Base-by-base conservation (phyloP, 208 protist genomes). In the Tetramitus jugosus region DNA sequence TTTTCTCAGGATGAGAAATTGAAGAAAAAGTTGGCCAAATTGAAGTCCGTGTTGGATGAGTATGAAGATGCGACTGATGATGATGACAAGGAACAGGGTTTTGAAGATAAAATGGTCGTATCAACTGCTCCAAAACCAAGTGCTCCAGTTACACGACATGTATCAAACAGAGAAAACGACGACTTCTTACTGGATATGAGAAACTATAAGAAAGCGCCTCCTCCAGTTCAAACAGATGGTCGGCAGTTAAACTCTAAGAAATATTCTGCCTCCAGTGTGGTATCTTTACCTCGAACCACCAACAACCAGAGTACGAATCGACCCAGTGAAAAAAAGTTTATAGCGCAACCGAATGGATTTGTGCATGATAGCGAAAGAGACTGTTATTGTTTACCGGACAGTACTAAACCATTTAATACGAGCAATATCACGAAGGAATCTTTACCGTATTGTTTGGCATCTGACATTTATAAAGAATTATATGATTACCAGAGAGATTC, bases 401-500 rank as follows among this genome's bases (percentile, higher is more conserved):
- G 49, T 1, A 17, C n/a, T 13, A 71, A 26, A 49, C 26, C 35
- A n/a, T n/a, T n/a, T n/a, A n/a, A n/a, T n/a, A n/a, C n/a, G n/a
- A n/a, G n/a, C n/a, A n/a, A n/a, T n/a, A n/a, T n/a, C n/a, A n/a
- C n/a, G n/a, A n/a, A n/a, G n/a, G n/a, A n/a, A n/a, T n/a, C n/a
- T n/a, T n/a, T n/a, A n/a, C 65, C 35, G 17, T 71, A 49, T 33
- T 37, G 35, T 29, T 0, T 71, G 6, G 0, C 65, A 29, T 6
- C 35, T 2, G 4, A 7, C 4, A 49, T 49, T 45, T 71, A 49
- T 71, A 23, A 71, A 20, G n/a, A 71, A 71, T 29, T 71, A 26
- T 71, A 71, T 49, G 65, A 71, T 29, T 71, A 71, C 31, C 65
- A 71, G 29, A 71, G 29, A 49, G 35, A 49, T 20, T 23, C 13